These are phyloP conservation scores for Excoecaria cochinchinensis DNA, from an alignment of 345 rosid species.

Conservation along the genomic window DNA sequence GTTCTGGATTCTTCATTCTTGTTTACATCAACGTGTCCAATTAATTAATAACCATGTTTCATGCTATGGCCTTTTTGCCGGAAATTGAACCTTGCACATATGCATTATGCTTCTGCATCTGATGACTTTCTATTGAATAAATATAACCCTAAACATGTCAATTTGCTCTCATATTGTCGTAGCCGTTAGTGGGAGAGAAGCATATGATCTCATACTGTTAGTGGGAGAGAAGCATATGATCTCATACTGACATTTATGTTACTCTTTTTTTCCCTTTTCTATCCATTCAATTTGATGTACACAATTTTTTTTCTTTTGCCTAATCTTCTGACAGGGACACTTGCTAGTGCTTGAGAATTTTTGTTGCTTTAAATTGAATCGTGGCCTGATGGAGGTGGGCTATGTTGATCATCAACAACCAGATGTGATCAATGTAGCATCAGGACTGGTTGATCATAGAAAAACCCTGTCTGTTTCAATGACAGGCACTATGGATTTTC, in stretches of 20 bases:
- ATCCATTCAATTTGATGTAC: neutral
- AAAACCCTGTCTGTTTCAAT: constrained; percentile 65
- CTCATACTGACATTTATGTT: neutral
- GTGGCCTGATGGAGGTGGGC: constrained; percentile 84
- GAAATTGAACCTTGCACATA: neutral
- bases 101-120: neutral
- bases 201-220: too few species aligned
- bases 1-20: neutral
- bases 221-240: neutral
- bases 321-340: constrained; percentile 64
- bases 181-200: too few species aligned
- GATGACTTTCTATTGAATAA: neutral
- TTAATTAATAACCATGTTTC: neutral
- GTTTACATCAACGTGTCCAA: neutral
- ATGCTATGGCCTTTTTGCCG: neutral
- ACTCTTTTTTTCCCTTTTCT: neutral
- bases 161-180: neutral
- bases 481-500: constrained; percentile 76
- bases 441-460: constrained; percentile 37
- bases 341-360: constrained; percentile 79
- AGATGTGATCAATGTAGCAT: constrained; percentile 25
- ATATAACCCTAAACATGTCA: neutral
- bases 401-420: constrained; percentile 51
- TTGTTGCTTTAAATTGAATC: constrained; percentile 55
- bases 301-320: constrained; percentile 13